Conservation (phyloP, 768 basidiomycete genomes). For the Kwoniella sp. region DNA sequence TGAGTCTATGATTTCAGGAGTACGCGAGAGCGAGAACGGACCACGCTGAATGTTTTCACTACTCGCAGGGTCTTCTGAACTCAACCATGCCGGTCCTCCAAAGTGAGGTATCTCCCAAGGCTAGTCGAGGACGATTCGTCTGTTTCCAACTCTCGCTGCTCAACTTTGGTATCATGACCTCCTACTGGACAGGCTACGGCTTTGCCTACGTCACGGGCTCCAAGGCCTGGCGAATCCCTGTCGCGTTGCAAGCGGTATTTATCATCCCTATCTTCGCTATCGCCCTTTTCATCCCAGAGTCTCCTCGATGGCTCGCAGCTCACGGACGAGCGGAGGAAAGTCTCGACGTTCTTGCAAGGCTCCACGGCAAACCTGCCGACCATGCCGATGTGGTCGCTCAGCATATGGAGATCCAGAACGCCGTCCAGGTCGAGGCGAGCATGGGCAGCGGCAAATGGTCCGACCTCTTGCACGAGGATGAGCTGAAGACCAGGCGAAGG, state of each 20-base stretch:
- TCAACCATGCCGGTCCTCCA: constrained; percentile 43
- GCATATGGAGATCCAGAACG: constrained; percentile 27
- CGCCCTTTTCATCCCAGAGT: constrained; percentile 41
- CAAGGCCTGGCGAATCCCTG: constrained; percentile 40
- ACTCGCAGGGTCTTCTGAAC: constrained; percentile 40
- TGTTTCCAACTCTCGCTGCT: constrained; percentile 34
- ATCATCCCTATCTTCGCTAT: constrained; percentile 37
- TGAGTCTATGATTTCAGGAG: constrained; percentile 1
- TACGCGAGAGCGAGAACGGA: background rate
- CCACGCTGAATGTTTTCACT: background rate
- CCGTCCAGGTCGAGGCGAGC: constrained; percentile 28
- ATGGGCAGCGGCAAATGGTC: constrained; percentile 38
- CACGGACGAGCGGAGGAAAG: constrained; percentile 26
- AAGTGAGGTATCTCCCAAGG: constrained; percentile 38
- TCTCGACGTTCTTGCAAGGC: constrained; percentile 27
- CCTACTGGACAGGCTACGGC: constrained; percentile 47
- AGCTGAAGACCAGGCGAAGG: constrained; percentile 37
- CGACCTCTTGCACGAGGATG: constrained; percentile 37
- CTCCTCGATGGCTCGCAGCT: constrained; percentile 37
- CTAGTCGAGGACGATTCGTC: constrained; percentile 38
- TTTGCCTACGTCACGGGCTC: constrained; percentile 32
- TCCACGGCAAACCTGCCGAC: constrained; percentile 22
- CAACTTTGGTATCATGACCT: constrained; percentile 34
- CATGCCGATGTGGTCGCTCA: constrained; percentile 28
- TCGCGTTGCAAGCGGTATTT: constrained; percentile 43